Evolutionary conservation across 192 early-diverging fungal species (phyloP), one percentile per base, ranked within the genome.

Genomic region (Coemansia aciculifera): DNA sequence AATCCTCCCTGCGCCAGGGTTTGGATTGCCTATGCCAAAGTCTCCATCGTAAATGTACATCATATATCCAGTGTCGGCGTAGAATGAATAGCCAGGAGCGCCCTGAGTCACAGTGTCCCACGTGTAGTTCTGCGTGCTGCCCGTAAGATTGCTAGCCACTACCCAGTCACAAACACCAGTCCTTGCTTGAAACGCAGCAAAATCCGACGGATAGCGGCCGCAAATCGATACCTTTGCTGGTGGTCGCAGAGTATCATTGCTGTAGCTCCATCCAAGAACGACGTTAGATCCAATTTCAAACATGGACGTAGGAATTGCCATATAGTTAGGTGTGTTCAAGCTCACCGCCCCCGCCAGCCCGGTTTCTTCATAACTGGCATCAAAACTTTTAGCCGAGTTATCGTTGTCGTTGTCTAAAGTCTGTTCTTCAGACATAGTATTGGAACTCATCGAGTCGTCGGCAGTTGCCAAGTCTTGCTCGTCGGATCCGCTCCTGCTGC

Each of bases 21-120:
- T 17, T 24, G 69, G 9, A 40, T 75, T 69, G 31, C 31, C 44
- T 5, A 72, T 44, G 23, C 76, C 80, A 59, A 69, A 72, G 27
- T 78, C 80, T 39, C 72, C 71, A 64, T 83, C 80, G 54, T 74
- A 83, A 27, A 83, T 66, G 63, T 72, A 70, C 65, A 83, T 37
- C 27, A 44, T 37, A 67, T 83, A 83, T 24, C 80, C 75, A 8
- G 68, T 48, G 40, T 54, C 59, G 29, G 73, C 72, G 9, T 49
- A 68, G 40, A 83, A 78, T 11, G 67, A 66, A 13, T 68, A 49
- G 5, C 80, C 80, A 6, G 65, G 68, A 3, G 74, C 67, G 4
- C 75, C 80, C 38, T 72, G 44, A 13, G 75, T 78, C 39, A 72
- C 51, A 2, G 75, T 83, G 44, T 83, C 60, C 80, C 80, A 83